Conservation (phyloP, 2,329 filamentous ascomycete species). For the Huntiella omanensis region DNA sequence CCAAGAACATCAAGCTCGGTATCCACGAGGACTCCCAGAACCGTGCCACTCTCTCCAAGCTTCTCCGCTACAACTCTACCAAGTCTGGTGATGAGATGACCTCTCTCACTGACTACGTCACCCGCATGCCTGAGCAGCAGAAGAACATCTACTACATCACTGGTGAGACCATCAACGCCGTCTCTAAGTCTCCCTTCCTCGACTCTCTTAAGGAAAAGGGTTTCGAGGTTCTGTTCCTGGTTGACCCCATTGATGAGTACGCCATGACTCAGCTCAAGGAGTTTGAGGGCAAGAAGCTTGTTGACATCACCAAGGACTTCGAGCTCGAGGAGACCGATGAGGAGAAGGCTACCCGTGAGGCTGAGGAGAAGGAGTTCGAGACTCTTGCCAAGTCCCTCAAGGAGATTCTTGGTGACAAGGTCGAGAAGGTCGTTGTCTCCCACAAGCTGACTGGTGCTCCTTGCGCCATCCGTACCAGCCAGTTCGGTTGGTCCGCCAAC, state of each 20-base stretch:
- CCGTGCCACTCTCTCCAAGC: constrained; percentile 81
- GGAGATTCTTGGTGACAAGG: constrained; percentile 98
- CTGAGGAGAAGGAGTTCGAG: constrained; percentile 97
- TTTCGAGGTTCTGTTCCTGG: constrained; percentile 98
- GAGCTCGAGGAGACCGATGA: constrained; percentile 99
- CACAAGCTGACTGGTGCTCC: constrained; percentile 92
- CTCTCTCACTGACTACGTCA: constrained; percentile 92
- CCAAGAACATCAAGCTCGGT: constrained; percentile 99
- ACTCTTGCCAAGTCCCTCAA: constrained; percentile 87
- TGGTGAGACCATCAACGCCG: constrained; percentile 96
- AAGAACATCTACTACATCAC: constrained; percentile 99
- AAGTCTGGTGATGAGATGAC: constrained; percentile 94
- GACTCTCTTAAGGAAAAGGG: constrained; percentile 97
- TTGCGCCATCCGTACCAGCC: constrained; percentile 96
- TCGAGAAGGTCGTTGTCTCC: constrained; percentile 98
- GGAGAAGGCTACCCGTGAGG: constrained; percentile 91
- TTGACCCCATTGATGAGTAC: constrained; percentile 98
- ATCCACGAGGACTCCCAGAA: constrained; percentile 99
- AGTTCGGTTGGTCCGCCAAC: constrained; percentile 99
- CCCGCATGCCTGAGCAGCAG: constrained; percentile 99
- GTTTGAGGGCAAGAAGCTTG: constrained; percentile 99
- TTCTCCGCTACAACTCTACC: constrained; percentile 96
- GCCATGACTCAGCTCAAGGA: constrained; percentile 99
- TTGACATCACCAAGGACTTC: constrained; percentile 99
- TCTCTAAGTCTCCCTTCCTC: constrained; percentile 95